Percentiles rank a stretch among this genome's conserved stretches.
These are phyloP conservation scores for Zasmidium citrigriseum DNA, from an alignment of 2,329 filamentous ascomycete genomes.

Conservation along the genomic window DNA sequence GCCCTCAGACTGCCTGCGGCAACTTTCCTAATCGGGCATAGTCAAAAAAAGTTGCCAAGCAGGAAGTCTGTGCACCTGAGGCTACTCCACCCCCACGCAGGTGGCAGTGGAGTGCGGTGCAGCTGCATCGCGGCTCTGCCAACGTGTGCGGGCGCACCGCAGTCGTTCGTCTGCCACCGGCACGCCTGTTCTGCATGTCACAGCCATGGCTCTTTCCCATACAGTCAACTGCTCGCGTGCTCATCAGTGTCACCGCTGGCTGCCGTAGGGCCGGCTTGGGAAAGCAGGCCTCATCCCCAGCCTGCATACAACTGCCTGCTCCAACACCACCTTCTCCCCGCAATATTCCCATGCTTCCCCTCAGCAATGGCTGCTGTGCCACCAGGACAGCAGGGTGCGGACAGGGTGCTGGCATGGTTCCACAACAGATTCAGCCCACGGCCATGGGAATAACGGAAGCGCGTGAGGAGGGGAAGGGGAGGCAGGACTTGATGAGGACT, in stretches of 20 bases:
- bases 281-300: not conserved
- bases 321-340: not conserved
- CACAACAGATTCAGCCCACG: not conserved
- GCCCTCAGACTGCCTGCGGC: too few species aligned
- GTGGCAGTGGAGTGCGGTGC: too few species aligned
- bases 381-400: not conserved
- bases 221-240: constrained; percentile 2
- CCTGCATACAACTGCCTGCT: not conserved
- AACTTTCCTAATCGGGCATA: too few species aligned
- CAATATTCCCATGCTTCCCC: not conserved
- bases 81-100: too few species aligned
- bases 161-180: not conserved
- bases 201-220: not conserved
- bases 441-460: not conserved
- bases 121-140: too few species aligned
- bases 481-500: too few species aligned
- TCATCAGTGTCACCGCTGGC: not conserved
- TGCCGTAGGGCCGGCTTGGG: not conserved
- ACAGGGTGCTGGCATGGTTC: constrained; percentile 1
- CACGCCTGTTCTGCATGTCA: not conserved
- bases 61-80: too few species aligned
- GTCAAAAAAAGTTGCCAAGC: too few species aligned
- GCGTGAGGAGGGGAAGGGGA: not conserved
- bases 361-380: not conserved
- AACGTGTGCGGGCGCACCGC: too few species aligned